Evolutionary conservation across 352 stramenopile species (phyloP).

Genomic region (Phytophthora palmivora): DNA sequence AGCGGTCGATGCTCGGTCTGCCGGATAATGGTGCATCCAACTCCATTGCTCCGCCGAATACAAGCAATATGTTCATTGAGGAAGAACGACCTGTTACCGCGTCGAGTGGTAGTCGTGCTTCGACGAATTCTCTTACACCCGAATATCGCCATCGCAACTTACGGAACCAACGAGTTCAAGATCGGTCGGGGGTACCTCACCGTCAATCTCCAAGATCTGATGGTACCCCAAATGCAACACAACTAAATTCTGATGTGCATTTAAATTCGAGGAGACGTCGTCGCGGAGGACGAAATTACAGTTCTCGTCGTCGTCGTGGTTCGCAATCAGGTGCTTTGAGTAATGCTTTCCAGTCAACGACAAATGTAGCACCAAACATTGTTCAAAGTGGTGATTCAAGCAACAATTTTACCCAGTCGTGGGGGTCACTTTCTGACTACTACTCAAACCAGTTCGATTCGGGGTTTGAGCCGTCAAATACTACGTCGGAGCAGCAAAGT

Average conservation of each 20-base stretch:
- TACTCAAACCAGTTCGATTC: constrained; percentile 1
- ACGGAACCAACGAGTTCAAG: constrained; percentile 13
- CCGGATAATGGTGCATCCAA: constrained; percentile 6
- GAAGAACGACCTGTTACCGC: too few relatives aligned
- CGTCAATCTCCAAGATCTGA: neutral
- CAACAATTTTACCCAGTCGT: neutral
- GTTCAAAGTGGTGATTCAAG: neutral
- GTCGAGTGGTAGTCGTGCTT: neutral
- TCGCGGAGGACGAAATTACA: constrained; percentile 3
- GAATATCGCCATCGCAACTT: constrained; percentile 1
- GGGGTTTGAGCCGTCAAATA: neutral
- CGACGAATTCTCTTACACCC: neutral
- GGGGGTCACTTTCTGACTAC: neutral
- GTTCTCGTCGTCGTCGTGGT: neutral
- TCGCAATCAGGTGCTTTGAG: constrained; percentile 8
- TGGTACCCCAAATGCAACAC: neutral
- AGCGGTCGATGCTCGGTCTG: constrained; percentile 20
- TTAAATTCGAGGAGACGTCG: constrained; percentile 6
- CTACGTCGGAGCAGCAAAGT: too few relatives aligned
- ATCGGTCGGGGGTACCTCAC: constrained; percentile 5
- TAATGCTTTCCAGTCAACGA: constrained; percentile 1
- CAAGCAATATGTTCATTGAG: neutral
- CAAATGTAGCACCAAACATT: neutral
- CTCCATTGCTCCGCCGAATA: neutral
- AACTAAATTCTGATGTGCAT: neutral